These are phyloP conservation scores for Purshia tridentata DNA, from an alignment of 306 rosid genomes.

Conservation along the genomic window DNA sequence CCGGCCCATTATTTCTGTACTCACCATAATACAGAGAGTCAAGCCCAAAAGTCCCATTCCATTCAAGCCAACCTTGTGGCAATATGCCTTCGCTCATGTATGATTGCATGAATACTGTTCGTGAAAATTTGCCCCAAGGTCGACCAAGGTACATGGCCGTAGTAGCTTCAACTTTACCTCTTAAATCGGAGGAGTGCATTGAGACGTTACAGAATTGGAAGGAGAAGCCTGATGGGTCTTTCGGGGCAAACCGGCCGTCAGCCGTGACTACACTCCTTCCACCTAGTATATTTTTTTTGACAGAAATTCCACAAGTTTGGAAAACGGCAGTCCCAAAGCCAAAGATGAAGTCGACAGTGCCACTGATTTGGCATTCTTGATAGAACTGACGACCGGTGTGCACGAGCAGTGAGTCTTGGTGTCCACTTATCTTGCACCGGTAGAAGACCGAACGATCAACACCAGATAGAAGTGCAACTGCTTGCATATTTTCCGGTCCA, in stretches of 20 bases:
- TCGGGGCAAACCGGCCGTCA: not conserved
- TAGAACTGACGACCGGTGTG: slow-evolving; percentile 9
- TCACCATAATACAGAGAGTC: slow-evolving; percentile 1
- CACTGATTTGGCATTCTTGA: slow-evolving; percentile 8
- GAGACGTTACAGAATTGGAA: slow-evolving; percentile 9
- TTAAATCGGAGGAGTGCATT: no score
- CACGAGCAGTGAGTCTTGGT: slow-evolving; percentile 20
- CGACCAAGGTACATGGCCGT: slow-evolving; percentile 5
- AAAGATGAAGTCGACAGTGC: slow-evolving; percentile 23
- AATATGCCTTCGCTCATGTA: not conserved
- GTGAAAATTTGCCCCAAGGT: slow-evolving; percentile 4
- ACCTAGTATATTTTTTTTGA: not conserved
- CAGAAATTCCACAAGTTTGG: not conserved
- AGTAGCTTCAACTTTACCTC: no score
- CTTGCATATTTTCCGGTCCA: not conserved
- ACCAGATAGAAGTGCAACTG: slow-evolving; percentile 1
- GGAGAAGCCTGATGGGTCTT: slow-evolving; percentile 5
- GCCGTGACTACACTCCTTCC: not conserved
- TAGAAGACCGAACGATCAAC: slow-evolving; percentile 3
- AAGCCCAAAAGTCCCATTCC: not conserved
- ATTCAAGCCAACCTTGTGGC: slow-evolving; percentile 9
- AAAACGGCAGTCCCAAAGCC: slow-evolving; percentile 15
- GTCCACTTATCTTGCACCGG: slow-evolving; percentile 14
- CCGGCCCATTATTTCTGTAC: slow-evolving; percentile 1
- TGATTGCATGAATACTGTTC: not conserved